Evolutionary conservation across 257 asterid genomes (phyloP).

Genomic region (Rauvolfia tetraphylla): DNA sequence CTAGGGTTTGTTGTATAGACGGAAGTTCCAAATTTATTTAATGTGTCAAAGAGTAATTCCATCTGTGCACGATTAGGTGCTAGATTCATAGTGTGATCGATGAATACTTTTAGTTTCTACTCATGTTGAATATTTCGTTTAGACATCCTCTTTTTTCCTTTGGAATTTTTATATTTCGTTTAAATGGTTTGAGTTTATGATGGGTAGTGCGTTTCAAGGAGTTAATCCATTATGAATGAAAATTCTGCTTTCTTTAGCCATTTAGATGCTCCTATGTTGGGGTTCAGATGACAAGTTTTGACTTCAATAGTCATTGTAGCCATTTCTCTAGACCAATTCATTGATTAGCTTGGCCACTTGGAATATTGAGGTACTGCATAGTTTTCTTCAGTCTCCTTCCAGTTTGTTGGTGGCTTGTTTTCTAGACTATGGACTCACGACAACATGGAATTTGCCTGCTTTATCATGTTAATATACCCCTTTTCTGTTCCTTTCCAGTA

Average conservation of each 20-base stretch:
- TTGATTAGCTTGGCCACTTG: neutral
- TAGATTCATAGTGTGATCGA: neutral
- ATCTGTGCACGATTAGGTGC: neutral
- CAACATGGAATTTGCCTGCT: neutral
- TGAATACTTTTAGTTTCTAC: neutral
- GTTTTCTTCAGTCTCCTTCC: neutral
- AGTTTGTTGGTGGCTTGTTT: neutral
- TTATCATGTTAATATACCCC: neutral
- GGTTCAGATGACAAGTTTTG: neutral
- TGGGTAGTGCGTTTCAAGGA: neutral
- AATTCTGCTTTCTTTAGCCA: neutral
- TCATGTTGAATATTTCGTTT: neutral
- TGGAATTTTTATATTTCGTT: neutral
- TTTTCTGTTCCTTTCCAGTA: neutral
- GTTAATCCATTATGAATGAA: neutral
- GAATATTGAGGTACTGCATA: neutral
- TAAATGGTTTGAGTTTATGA: neutral
- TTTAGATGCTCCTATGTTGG: neutral
- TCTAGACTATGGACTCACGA: neutral
- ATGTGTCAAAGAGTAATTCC: neutral
- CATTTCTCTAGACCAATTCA: neutral
- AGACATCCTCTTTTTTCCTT: neutral
- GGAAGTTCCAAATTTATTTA: neutral
- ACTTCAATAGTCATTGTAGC: neutral
- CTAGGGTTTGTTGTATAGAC: slow-evolving; percentile 14